Evolutionary conservation across 805 yeast species (phyloP), one percentile per base, ranked within the genome.

Genomic region (Candida germanica): DNA sequence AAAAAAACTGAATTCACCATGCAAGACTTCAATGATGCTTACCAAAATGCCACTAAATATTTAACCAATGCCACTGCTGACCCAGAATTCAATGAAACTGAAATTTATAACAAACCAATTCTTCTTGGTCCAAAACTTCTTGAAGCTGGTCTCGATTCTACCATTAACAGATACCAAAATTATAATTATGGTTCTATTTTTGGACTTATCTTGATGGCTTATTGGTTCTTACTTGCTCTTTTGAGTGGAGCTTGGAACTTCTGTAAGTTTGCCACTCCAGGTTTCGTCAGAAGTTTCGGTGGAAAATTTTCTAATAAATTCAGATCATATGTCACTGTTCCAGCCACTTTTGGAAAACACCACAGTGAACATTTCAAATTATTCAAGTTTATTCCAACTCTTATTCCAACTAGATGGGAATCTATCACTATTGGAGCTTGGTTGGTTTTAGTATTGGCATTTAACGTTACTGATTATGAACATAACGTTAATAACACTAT

Each of bases 361-460:
- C 56, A 51, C 28, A 50, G 45, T 28, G 43, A 46, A 4, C 39
- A 42, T 22, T 33, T 21, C 15, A 32, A 42, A 24, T 31, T 36
- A 19, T 42, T 36, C 12, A 47, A 45, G 12, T 22, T 47, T 20
- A 38, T 46, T 25, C 48, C 47, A 11, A 42, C 61, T 43, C 38
- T 65, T n/a, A 40, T 74, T 29, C 84, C 85, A 1, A 69, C 78
- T 3, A 61, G 83, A 45, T 57, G 71, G 44, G 83, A 79, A 46
- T 42, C 71, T 0, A 40, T 77, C 7, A 51, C 71, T 29, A 58
- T 78, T 21, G 39, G 49, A 6, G 45, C 59, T 2, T 75, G 72
- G 64, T 51, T 64, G 19, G 43, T 63, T 29, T 47, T 64, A 48
- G 50, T 54, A 3, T 39, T 61, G 15, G 53, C 55, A 5, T 60